phyloP scores from a whole-genome alignment of 306 rosid species.

The Erythrophleum fordii region DNA sequence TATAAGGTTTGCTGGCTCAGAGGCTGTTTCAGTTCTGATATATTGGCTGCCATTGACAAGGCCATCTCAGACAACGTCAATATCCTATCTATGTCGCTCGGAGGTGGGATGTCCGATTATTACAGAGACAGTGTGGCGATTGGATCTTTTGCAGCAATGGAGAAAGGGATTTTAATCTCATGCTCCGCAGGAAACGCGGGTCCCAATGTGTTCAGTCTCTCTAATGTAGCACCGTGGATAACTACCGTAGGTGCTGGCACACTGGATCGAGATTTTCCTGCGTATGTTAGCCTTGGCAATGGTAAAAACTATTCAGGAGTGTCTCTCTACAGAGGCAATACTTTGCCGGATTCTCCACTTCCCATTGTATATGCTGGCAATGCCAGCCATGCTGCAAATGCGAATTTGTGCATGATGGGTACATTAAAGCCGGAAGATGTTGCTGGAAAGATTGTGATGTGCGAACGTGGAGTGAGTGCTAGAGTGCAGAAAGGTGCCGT shows the following conservation, averaged over 20 bases:
- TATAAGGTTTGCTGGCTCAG: constrained; percentile 94
- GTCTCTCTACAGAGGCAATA: constrained; percentile 68
- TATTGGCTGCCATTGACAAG: constrained; percentile 72
- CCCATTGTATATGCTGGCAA: constrained; percentile 78
- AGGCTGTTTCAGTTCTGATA: constrained; percentile 95
- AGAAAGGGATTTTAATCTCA: constrained; percentile 80
- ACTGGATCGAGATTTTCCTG: constrained; percentile 95
- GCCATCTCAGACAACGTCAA: constrained; percentile 73
- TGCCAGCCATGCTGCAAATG: constrained; percentile 59
- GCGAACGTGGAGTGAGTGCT: constrained; percentile 83
- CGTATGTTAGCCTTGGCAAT: constrained; percentile 67
- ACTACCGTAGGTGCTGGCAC: constrained; percentile 97
- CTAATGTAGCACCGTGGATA: constrained; percentile 92
- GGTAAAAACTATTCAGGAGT: constrained; percentile 86
- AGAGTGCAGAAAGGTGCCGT: constrained; percentile 90
- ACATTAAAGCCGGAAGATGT: constrained; percentile 69
- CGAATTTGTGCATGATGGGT: constrained; percentile 79
- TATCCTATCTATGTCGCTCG: constrained; percentile 86
- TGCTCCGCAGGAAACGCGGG: constrained; percentile 96
- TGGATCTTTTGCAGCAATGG: constrained; percentile 88
- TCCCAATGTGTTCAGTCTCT: constrained; percentile 63
- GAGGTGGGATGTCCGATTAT: constrained; percentile 85
- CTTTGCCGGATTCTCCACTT: constrained; percentile 49
- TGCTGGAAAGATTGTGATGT: constrained; percentile 77
- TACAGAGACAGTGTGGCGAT: constrained; percentile 80